phyloP scores from a whole-genome alignment of 495 filamentous ascomycete genomes.

The Aspergillus taichungensis region DNA sequence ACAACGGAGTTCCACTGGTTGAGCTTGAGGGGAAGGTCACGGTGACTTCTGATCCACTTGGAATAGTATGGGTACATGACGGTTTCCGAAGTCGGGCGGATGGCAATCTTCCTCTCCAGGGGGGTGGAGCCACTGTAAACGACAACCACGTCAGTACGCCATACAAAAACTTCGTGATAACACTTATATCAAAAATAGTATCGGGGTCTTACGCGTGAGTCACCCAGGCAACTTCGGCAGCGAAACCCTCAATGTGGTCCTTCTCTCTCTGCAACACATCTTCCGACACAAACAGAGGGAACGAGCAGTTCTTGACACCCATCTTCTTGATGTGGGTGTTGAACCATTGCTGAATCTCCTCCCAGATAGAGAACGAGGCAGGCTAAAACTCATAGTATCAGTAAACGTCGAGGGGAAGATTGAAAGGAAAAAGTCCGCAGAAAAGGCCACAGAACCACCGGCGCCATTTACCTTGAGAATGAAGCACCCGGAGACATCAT shows the following conservation, averaged over 20 bases:
- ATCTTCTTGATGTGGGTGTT: constrained; percentile 75
- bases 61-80: constrained; percentile 95
- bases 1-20: constrained; percentile 99
- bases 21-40: constrained; percentile 83
- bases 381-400: constrained; percentile 31
- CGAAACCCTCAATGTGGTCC: constrained; percentile 95
- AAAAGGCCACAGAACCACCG: not conserved
- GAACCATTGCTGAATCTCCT: constrained; percentile 84
- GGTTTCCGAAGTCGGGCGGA: constrained; percentile 90
- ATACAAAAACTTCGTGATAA: constrained; percentile 2
- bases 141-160: constrained; percentile 16
- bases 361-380: constrained; percentile 85
- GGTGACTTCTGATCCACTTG: constrained; percentile 90
- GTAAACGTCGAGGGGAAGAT: not conserved
- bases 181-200: not conserved
- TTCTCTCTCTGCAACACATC: constrained; percentile 91
- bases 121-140: constrained; percentile 59
- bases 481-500: constrained; percentile 91
- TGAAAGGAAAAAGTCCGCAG: not conserved
- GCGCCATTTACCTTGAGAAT: constrained; percentile 59
- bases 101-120: constrained; percentile 89
- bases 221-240: constrained; percentile 96
- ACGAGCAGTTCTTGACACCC: constrained; percentile 90
- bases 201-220: constrained; percentile 68
- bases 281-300: constrained; percentile 86